A percentile compares a stretch with the other conserved stretches of the same genome.
Evolutionary conservation across 805 yeast species (phyloP).

Genomic region (Suhomyces emberorum): DNA sequence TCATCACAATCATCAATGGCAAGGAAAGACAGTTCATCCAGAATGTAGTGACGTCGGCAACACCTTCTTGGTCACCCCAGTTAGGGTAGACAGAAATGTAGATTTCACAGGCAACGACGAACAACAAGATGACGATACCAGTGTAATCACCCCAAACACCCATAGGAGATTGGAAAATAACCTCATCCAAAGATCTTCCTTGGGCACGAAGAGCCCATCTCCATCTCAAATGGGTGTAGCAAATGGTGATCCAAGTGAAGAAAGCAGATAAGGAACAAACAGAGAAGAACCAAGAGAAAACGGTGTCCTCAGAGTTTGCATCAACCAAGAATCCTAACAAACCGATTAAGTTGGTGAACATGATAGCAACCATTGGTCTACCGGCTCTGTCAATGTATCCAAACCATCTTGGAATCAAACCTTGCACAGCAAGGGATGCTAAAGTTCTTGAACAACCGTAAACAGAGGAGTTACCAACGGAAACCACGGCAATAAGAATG

Average conservation of each 20-base stretch:
- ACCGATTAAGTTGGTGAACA: slow-evolving; percentile 32
- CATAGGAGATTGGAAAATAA: slow-evolving; percentile 30
- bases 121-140: slow-evolving; percentile 28
- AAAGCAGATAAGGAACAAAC: slow-evolving; percentile 40
- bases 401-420: slow-evolving; percentile 55
- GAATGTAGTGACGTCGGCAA: slow-evolving; percentile 36
- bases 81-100: slow-evolving; percentile 41
- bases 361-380: slow-evolving; percentile 40
- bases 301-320: slow-evolving; percentile 25
- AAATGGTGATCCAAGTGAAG: slow-evolving; percentile 41
- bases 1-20: slow-evolving; percentile 41
- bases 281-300: slow-evolving; percentile 42
- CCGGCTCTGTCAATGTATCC: slow-evolving; percentile 41
- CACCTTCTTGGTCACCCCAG: slow-evolving; percentile 16
- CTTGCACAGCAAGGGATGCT: slow-evolving; percentile 66
- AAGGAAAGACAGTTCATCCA: slow-evolving; percentile 48
- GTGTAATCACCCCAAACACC: slow-evolving; percentile 38
- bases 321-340: slow-evolving; percentile 39
- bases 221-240: slow-evolving; percentile 39
- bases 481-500: slow-evolving; percentile 65
- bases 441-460: slow-evolving; percentile 72
- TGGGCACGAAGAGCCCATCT: slow-evolving; percentile 36
- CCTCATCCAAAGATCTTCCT: slow-evolving; percentile 32
- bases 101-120: slow-evolving; percentile 35
- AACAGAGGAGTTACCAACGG: slow-evolving; percentile 75